Percentiles rank a stretch among this genome's conserved stretches.
phyloP scores from a whole-genome alignment of 177 flowering plant genomes.

The Telopea speciosissima region DNA sequence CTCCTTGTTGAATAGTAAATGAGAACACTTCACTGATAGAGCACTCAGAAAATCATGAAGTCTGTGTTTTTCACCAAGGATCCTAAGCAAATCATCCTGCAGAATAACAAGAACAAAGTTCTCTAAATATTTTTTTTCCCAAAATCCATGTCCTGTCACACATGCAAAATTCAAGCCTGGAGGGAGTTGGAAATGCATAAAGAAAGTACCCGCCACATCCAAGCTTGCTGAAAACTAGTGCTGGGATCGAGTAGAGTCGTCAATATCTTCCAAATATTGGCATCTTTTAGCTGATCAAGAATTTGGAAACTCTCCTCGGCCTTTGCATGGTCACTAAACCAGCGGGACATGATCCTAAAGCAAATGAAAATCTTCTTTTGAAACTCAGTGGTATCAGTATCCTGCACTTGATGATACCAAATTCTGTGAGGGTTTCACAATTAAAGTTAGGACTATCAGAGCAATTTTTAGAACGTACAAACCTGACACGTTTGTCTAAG shows the following conservation, averaged over 20 bases:
- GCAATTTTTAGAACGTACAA: slow-evolving; percentile 15
- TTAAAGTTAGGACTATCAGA: slow-evolving; percentile 3
- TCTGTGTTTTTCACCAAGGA: slow-evolving; percentile 75
- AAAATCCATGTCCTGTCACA: neutral
- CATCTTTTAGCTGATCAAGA: slow-evolving; percentile 89
- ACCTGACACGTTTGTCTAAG: slow-evolving; percentile 81
- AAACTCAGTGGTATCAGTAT: slow-evolving; percentile 58
- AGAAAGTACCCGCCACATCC: slow-evolving; percentile 46
- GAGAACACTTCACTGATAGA: slow-evolving; percentile 78
- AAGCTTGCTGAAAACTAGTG: slow-evolving; percentile 50
- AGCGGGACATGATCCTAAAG: slow-evolving; percentile 80
- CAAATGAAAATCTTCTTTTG: slow-evolving; percentile 59
- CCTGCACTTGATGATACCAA: slow-evolving; percentile 46
- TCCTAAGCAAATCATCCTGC: slow-evolving; percentile 85
- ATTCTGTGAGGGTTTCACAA: neutral
- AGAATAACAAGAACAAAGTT: slow-evolving; percentile 7
- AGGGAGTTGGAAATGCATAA: neutral
- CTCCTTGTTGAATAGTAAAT: slow-evolving; percentile 84
- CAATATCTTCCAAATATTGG: slow-evolving; percentile 81
- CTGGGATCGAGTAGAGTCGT: slow-evolving; percentile 61
- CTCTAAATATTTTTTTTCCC: neutral
- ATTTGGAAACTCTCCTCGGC: slow-evolving; percentile 79
- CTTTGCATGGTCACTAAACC: slow-evolving; percentile 67
- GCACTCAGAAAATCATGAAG: slow-evolving; percentile 71
- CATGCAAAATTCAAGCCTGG: neutral